phyloP scores from a whole-genome alignment of 306 rosid species.

The Fragaria ananassa region DNA sequence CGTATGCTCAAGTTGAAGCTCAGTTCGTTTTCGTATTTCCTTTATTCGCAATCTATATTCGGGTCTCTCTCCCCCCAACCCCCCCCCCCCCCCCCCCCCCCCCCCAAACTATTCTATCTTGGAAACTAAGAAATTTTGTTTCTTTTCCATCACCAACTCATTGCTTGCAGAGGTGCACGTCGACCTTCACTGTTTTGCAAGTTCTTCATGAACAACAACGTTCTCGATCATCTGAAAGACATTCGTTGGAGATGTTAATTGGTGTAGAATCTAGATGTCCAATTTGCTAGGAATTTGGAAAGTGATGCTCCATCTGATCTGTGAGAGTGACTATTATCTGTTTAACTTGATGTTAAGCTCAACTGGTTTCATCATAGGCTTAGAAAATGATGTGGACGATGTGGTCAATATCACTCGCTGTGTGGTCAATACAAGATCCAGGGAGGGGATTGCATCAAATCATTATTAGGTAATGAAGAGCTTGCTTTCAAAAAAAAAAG shows the following conservation, averaged over 20 bases:
- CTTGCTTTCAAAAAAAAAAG: not conserved
- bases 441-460: not conserved
- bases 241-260: constrained; percentile 5
- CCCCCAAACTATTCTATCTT: not conserved
- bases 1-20: constrained; percentile 12
- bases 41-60: constrained; percentile 5
- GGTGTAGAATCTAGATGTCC: not conserved
- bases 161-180: not conserved
- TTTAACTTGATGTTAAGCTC: not conserved
- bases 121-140: constrained; percentile 4
- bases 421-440: not conserved
- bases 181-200: not conserved
- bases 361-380: not conserved
- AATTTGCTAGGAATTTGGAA: not conserved
- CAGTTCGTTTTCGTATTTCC: not conserved
- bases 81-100: not conserved
- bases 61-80: not conserved
- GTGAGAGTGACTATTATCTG: not conserved
- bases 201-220: not conserved
- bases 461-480: not conserved
- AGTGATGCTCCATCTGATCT: constrained; percentile 14
- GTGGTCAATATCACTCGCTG: not conserved
- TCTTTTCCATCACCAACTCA: not conserved
- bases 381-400: not conserved
- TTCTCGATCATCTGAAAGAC: not conserved